These are phyloP conservation scores for Erythrophleum ivorense DNA, from an alignment of 331 rosid genomes.

Conservation along the genomic window DNA sequence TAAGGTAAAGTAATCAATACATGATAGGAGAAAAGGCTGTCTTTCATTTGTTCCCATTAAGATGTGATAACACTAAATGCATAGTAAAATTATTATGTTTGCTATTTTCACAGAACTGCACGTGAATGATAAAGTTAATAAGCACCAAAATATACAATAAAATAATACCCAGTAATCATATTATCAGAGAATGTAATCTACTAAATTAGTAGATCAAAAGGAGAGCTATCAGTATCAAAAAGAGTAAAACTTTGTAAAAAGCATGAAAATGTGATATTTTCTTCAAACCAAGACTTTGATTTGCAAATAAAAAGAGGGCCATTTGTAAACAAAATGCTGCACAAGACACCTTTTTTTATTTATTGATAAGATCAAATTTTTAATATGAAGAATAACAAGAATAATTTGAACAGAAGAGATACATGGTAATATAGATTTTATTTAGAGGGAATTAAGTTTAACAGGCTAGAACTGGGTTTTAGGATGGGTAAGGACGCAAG, in stretches of 20 bases:
- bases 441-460: neutral
- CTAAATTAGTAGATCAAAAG: neutral
- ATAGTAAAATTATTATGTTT: conserved; percentile 10
- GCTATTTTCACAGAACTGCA: neutral
- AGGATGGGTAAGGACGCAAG: neutral
- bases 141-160: neutral
- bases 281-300: conserved; percentile 1
- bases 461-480: neutral
- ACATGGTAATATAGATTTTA: neutral
- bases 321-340: conserved; percentile 2
- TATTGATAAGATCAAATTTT: neutral
- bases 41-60: neutral
- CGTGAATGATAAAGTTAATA: conserved; percentile 16
- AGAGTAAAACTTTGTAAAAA: neutral
- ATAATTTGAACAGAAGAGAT: neutral
- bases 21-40: neutral
- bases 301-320: neutral
- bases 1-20: conserved; percentile 4
- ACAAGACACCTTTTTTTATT: neutral
- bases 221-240: neutral
- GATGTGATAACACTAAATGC: neutral
- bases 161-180: neutral
- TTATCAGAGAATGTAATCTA: neutral
- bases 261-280: neutral
- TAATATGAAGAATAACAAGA: neutral